Evolutionary conservation across 306 rosid species (phyloP).

Genomic region (Citrullus amarus): DNA sequence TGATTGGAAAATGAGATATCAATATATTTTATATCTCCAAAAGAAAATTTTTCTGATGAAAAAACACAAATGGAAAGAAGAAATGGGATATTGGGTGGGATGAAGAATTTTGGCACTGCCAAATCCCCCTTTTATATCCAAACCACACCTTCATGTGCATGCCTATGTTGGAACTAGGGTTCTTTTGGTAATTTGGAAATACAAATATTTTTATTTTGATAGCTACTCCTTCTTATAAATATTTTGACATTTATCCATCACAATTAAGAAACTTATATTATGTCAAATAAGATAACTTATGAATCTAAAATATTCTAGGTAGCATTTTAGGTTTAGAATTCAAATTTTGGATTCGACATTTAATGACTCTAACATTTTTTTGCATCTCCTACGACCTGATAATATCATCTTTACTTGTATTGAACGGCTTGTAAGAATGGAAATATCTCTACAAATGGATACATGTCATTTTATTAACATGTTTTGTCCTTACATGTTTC

Average conservation of each 20-base stretch:
- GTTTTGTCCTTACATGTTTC: no score
- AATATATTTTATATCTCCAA: neutral
- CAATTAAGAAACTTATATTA: neutral
- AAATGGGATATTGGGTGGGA: neutral
- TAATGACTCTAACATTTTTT: no score
- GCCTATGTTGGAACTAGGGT: neutral
- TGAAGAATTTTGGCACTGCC: neutral
- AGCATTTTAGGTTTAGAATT: no score
- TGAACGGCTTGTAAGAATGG: no score
- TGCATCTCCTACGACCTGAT: no score
- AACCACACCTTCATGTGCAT: neutral
- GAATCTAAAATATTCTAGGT: no score
- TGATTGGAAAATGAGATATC: neutral
- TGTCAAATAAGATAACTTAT: no score
- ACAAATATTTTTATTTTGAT: neutral
- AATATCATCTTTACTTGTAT: no score
- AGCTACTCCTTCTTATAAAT: neutral
- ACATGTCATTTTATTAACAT: no score
- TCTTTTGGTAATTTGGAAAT: neutral
- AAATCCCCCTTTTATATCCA: neutral
- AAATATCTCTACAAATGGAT: no score
- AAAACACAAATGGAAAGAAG: neutral
- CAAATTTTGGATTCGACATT: no score
- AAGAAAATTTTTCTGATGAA: neutral
- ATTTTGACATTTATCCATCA: neutral